Evolutionary conservation across 805 yeast species (phyloP).

Genomic region (Zygosaccharomyces bisporus): DNA sequence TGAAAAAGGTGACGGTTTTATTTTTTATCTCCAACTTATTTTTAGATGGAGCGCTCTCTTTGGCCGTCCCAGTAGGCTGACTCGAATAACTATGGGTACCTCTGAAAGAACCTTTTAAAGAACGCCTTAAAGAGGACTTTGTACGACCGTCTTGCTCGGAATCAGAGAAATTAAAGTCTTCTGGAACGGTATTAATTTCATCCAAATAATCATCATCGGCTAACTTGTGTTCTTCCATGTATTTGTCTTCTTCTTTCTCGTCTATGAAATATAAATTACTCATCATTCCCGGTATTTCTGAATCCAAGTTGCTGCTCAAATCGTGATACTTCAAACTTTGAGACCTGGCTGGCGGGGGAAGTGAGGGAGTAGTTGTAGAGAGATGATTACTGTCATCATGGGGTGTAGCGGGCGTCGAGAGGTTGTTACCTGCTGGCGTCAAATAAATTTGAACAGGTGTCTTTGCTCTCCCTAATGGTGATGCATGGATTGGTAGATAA

Average conservation of each 20-base stretch:
- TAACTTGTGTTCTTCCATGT: slow-evolving; percentile 25
- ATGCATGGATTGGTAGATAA: background rate
- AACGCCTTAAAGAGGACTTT: slow-evolving; percentile 13
- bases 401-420: background rate
- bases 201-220: slow-evolving; percentile 45
- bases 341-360: slow-evolving; percentile 29
- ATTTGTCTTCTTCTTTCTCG: slow-evolving; percentile 35
- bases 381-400: slow-evolving; percentile 7
- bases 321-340: slow-evolving; percentile 40
- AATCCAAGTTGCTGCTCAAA: slow-evolving; percentile 36
- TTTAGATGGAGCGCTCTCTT: slow-evolving; percentile 32
- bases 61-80: slow-evolving; percentile 29
- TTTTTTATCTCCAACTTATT: slow-evolving; percentile 37
- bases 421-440: slow-evolving; percentile 9
- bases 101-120: slow-evolving; percentile 23
- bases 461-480: slow-evolving; percentile 2
- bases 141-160: slow-evolving; percentile 19
- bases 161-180: slow-evolving; percentile 38
- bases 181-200: slow-evolving; percentile 50
- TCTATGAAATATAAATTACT: slow-evolving; percentile 34
- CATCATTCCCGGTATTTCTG: slow-evolving; percentile 35
- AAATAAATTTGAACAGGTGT: slow-evolving; percentile 13
- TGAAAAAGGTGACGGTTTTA: slow-evolving; percentile 41
- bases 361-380: slow-evolving; percentile 1
- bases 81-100: slow-evolving; percentile 34